Conservation (phyloP, 768 basidiomycete genomes). For the Mycena alexandri region DNA sequence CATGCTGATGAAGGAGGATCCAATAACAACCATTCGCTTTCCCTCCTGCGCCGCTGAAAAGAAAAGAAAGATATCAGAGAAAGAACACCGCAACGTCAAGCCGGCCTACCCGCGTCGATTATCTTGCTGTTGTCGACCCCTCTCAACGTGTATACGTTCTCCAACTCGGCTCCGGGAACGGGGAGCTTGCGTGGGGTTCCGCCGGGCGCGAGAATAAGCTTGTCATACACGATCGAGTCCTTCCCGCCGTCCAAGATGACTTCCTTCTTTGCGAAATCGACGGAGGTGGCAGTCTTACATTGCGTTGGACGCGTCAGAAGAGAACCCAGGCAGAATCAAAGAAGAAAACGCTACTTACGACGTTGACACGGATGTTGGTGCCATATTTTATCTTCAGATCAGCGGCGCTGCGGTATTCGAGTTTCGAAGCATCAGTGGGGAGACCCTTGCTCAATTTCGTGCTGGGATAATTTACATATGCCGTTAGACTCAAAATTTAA, state of each 20-base stretch:
- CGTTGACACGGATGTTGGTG: slow-evolving; percentile 72
- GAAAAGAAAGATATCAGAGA: slow-evolving; percentile 6
- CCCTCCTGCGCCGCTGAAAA: slow-evolving; percentile 73
- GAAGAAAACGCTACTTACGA: slow-evolving; percentile 52
- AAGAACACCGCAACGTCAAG: not conserved
- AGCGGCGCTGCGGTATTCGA: slow-evolving; percentile 78
- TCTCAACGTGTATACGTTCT: slow-evolving; percentile 84
- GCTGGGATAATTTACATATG: slow-evolving; percentile 51
- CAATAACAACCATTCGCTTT: slow-evolving; percentile 84
- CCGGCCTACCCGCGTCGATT: slow-evolving; percentile 69
- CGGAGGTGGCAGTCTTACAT: slow-evolving; percentile 72
- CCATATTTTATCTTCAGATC: slow-evolving; percentile 84
- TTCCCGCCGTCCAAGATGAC: slow-evolving; percentile 74
- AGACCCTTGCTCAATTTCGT: slow-evolving; percentile 93
- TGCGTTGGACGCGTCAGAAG: slow-evolving; percentile 7
- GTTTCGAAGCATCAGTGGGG: slow-evolving; percentile 80
- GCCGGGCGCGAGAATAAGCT: slow-evolving; percentile 85
- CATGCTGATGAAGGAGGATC: slow-evolving; percentile 94
- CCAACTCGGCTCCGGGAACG: slow-evolving; percentile 77
- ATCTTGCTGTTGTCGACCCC: slow-evolving; percentile 77
- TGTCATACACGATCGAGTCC: slow-evolving; percentile 75
- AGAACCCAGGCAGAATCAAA: slow-evolving; percentile 8
- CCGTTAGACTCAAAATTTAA: slow-evolving; percentile 3
- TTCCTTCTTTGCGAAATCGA: slow-evolving; percentile 72
- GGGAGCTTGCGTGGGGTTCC: slow-evolving; percentile 81